Evolutionary conservation across 2,329 filamentous ascomycete genomes (phyloP).

Genomic region (Pezicula radicicola): DNA sequence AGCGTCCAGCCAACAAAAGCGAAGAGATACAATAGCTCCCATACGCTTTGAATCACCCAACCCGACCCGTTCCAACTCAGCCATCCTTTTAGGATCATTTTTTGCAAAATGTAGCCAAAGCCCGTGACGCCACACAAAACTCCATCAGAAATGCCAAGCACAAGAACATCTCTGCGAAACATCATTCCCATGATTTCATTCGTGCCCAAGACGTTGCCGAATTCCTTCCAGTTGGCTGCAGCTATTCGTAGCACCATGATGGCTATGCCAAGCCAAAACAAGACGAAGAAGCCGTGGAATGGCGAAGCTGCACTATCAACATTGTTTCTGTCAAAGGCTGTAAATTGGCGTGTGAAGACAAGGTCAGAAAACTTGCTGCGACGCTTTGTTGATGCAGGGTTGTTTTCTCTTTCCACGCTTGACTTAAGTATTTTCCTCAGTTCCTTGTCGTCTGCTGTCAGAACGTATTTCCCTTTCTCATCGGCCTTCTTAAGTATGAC

Average conservation of each 20-base stretch:
- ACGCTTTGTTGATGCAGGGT: conserved; percentile 18
- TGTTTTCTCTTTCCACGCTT: conserved; percentile 22
- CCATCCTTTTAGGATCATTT: conserved; percentile 52
- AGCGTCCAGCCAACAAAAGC: conserved; percentile 63
- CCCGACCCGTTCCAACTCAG: conserved; percentile 66
- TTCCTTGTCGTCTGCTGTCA: conserved; percentile 23
- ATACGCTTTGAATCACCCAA: conserved; percentile 73
- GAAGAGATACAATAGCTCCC: conserved; percentile 64
- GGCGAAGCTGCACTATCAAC: conserved; percentile 60
- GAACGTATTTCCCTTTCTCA: conserved; percentile 23
- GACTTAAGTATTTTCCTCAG: conserved; percentile 21
- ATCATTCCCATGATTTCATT: conserved; percentile 72
- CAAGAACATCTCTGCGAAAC: conserved; percentile 53
- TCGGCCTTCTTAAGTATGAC: conserved; percentile 24
- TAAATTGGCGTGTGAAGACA: conserved; percentile 71
- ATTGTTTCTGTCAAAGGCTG: conserved; percentile 73
- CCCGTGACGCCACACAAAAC: conserved; percentile 65
- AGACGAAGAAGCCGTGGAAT: conserved; percentile 76
- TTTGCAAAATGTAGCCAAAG: conserved; percentile 65
- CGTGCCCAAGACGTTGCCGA: conserved; percentile 65
- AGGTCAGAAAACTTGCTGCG: conserved; percentile 45
- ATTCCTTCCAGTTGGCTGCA: conserved; percentile 64
- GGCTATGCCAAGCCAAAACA: conserved; percentile 72
- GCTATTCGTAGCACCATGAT: conserved; percentile 66
- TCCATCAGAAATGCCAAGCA: conserved; percentile 62